phyloP scores from a whole-genome alignment of 768 basidiomycete species.

The Termitomyces sp. region DNA sequence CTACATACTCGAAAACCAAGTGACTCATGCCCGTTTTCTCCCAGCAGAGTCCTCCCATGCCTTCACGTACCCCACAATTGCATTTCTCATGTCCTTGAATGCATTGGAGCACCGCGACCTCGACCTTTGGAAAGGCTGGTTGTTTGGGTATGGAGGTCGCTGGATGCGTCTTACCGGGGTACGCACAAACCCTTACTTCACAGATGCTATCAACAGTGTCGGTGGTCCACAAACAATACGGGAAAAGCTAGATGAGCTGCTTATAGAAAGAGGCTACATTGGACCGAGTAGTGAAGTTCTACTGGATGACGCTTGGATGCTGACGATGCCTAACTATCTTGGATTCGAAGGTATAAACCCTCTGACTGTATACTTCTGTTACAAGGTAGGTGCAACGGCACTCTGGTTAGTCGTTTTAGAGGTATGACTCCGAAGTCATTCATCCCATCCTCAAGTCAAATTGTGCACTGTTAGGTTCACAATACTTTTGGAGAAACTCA shows the following conservation, averaged over 20 bases:
- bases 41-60: neutral
- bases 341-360: slow-evolving; percentile 72
- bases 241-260: neutral
- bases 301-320: slow-evolving; percentile 57
- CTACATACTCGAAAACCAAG: neutral
- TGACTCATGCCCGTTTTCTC: neutral
- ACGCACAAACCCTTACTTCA: neutral
- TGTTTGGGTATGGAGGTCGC: neutral
- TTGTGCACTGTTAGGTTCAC: slow-evolving; percentile 41
- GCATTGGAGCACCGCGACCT: neutral
- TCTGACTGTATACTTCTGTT: slow-evolving; percentile 62
- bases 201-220: neutral
- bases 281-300: neutral
- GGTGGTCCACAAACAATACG: neutral
- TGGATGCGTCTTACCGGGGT: neutral
- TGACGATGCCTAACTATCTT: slow-evolving; percentile 67
- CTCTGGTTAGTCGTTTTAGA: neutral
- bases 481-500: slow-evolving; percentile 74
- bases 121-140: neutral
- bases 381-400: slow-evolving; percentile 22
- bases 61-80: neutral
- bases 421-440: neutral
- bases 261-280: neutral
- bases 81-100: neutral
- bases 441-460: neutral